Conservation (phyloP, 805 yeast genomes). For the Wickerhamiella allomyrinae region DNA sequence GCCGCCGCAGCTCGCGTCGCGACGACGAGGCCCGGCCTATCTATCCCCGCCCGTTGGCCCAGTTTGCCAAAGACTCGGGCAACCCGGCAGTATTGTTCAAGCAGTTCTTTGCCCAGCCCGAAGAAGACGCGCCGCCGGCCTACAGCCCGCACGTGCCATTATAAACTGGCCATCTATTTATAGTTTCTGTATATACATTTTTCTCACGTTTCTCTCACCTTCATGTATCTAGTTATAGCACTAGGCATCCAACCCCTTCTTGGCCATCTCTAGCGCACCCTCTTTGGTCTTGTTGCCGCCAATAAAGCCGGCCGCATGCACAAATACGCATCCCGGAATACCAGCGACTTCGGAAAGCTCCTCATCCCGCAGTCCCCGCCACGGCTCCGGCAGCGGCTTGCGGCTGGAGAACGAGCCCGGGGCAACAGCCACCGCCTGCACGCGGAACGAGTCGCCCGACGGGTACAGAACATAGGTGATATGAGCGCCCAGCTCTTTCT, state of each 20-base stretch:
- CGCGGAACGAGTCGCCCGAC: slow-evolving; percentile 67
- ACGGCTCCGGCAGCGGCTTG: slow-evolving; percentile 71
- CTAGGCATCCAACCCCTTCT: slow-evolving; percentile 22
- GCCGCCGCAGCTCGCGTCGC: no score
- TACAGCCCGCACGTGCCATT: slow-evolving; percentile 5
- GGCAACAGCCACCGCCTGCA: slow-evolving; percentile 80
- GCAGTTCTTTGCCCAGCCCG: no score
- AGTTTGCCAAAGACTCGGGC: no score
- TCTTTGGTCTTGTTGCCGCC: slow-evolving; percentile 83
- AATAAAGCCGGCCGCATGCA: slow-evolving; percentile 92
- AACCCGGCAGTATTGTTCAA: no score
- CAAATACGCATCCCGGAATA: slow-evolving; percentile 75
- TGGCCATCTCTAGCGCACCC: slow-evolving; percentile 64
- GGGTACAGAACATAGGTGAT: slow-evolving; percentile 67
- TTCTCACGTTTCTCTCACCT: no score
- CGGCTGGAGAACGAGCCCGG: slow-evolving; percentile 71
- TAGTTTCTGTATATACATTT: no score
- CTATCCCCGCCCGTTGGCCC: no score
- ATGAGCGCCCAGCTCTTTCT: slow-evolving; percentile 27
- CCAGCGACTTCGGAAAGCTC: slow-evolving; percentile 59
- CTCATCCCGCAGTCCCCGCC: slow-evolving; percentile 95
- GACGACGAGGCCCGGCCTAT: no score
- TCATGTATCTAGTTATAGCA: not conserved
- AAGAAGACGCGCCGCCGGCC: slow-evolving; percentile 15
- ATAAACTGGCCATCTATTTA: not conserved